Percentiles rank a stretch among this genome's conserved stretches.
Conservation (phyloP, 2,329 filamentous ascomycete genomes). For the Fusarium sp. region DNA sequence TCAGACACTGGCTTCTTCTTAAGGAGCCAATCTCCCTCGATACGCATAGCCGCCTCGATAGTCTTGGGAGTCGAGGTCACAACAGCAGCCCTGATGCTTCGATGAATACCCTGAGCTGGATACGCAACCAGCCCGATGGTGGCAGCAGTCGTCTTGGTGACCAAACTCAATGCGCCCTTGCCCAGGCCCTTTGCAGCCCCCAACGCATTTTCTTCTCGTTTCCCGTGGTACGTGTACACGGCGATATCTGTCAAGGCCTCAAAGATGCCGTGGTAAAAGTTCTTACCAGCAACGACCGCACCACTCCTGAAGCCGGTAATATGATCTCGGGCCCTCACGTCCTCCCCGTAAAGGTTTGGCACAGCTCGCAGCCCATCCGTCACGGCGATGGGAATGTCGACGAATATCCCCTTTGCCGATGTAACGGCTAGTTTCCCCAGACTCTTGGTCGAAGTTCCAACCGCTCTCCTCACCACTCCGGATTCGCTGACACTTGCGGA, state of each 20-base stretch:
- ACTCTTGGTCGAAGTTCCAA: not conserved
- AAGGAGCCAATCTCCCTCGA: not conserved
- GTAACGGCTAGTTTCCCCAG: not conserved
- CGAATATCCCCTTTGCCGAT: not conserved
- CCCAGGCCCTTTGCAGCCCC: slow-evolving; percentile 1
- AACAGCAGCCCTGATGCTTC: not conserved
- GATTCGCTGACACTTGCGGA: not conserved
- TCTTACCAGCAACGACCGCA: not conserved
- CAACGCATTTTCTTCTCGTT: not conserved
- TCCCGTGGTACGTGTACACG: not conserved
- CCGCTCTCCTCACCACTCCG: not conserved
- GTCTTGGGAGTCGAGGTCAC: not conserved
- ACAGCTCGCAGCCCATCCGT: slow-evolving; percentile 2
- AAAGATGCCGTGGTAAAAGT: slow-evolving; percentile 6
- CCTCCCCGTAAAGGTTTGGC: not conserved
- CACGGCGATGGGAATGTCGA: not conserved
- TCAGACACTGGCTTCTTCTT: not conserved
- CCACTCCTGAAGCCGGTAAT: not conserved
- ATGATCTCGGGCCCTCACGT: not conserved
- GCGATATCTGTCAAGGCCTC: slow-evolving; percentile 1
- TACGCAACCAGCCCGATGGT: not conserved
- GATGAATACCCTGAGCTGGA: not conserved
- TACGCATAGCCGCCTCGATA: not conserved
- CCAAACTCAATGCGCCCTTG: not conserved
- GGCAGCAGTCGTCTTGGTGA: slow-evolving; percentile 3